Percentiles rank a stretch among this genome's conserved stretches.
phyloP scores from a whole-genome alignment of 805 yeast species.

The Ogataea siamensis region DNA sequence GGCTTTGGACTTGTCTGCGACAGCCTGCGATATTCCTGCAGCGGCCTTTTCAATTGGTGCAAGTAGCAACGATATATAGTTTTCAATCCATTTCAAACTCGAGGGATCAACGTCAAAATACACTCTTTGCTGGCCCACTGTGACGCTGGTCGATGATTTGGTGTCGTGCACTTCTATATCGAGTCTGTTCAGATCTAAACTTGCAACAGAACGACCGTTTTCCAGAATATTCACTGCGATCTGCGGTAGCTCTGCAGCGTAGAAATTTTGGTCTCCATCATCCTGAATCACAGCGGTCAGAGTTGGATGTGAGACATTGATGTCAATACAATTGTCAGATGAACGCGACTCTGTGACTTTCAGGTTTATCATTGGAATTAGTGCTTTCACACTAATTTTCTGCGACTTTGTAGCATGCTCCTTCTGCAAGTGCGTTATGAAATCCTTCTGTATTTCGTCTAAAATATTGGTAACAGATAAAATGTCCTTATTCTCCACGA shows the following conservation, averaged over 20 bases:
- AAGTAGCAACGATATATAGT: conserved; percentile 9
- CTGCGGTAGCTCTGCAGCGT: conserved; percentile 7
- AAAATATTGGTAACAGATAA: conserved; percentile 48
- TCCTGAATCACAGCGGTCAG: conserved; percentile 29
- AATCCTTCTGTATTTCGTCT: conserved; percentile 63
- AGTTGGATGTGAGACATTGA: conserved; percentile 38
- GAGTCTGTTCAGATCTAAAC: conserved; percentile 10
- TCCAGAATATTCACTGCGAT: conserved; percentile 15
- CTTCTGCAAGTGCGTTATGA: conserved; percentile 42
- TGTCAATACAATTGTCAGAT: conserved; percentile 28
- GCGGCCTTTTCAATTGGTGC: conserved; percentile 8
- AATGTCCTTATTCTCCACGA: conserved; percentile 39
- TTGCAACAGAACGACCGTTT: conserved; percentile 13
- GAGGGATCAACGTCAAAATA: conserved; percentile 22
- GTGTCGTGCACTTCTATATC: conserved; percentile 2
- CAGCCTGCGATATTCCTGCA: conserved; percentile 19
- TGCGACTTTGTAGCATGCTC: conserved; percentile 24
- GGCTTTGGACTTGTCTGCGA: conserved; percentile 20
- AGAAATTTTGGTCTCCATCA: not conserved
- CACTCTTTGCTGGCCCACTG: conserved; percentile 18
- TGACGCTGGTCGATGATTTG: conserved; percentile 4
- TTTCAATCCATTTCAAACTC: conserved; percentile 21
- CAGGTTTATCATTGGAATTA: conserved; percentile 42
- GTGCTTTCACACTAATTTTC: conserved; percentile 45
- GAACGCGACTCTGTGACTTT: conserved; percentile 16